phyloP scores from a whole-genome alignment of 306 rosid species.

The Crotalaria pallida region DNA sequence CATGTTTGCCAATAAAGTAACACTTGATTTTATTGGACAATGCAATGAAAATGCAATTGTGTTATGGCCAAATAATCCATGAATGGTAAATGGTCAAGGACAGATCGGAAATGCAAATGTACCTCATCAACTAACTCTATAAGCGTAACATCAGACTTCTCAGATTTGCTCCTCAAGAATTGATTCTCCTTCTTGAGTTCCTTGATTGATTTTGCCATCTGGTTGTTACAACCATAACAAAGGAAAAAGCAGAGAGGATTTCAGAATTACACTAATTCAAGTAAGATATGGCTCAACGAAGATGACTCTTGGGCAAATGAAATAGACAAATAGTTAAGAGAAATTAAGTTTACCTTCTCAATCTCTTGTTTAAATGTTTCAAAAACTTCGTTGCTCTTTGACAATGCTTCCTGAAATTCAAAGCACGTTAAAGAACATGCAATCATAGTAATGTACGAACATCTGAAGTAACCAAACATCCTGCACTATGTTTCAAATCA shows the following conservation, averaged over 20 bases:
- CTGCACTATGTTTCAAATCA: not conserved
- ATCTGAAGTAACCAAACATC: not conserved
- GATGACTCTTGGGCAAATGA: constrained; percentile 1
- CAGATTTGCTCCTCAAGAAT: constrained; percentile 85
- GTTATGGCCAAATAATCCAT: not conserved
- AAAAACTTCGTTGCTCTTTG: constrained; percentile 86
- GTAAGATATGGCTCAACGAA: constrained; percentile 16
- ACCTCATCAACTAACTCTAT: constrained; percentile 90
- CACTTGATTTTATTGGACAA: not conserved
- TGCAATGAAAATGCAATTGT: not conserved
- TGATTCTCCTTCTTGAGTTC: constrained; percentile 91
- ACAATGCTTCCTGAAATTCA: constrained; percentile 72
- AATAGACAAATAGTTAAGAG: constrained; percentile 4
- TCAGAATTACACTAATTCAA: constrained; percentile 2
- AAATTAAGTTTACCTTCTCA: constrained; percentile 59
- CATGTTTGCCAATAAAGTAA: not conserved
- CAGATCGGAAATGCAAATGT: constrained; percentile 3
- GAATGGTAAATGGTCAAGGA: constrained; percentile 3
- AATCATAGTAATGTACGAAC: not conserved
- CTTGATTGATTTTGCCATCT: constrained; percentile 95
- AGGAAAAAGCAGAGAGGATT: constrained; percentile 12
- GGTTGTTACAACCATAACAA: constrained; percentile 25
- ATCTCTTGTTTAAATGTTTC: constrained; percentile 91
- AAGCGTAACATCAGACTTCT: constrained; percentile 78
- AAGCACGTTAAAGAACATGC: constrained; percentile 16